phyloP scores from a whole-genome alignment of 495 filamentous ascomycete genomes.

The Xylaria curta region DNA sequence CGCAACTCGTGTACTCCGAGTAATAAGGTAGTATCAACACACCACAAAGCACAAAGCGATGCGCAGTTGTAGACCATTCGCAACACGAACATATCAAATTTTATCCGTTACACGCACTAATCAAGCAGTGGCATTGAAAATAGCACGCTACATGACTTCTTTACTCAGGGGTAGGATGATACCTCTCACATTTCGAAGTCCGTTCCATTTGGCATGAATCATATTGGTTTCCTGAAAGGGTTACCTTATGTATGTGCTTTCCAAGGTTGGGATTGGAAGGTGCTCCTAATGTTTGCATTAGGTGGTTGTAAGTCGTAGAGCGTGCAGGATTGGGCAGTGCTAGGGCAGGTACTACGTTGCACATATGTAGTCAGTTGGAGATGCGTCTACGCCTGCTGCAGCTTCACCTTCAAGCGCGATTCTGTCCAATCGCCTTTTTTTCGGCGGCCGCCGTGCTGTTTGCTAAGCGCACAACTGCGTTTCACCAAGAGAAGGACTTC shows the following conservation, averaged over 20 bases:
- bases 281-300: neutral
- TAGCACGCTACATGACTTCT: neutral
- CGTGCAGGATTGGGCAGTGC: neutral
- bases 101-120: neutral
- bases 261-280: neutral
- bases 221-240: neutral
- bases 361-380: neutral
- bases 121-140: too few relatives aligned
- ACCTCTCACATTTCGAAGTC: neutral
- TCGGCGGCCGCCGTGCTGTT: neutral
- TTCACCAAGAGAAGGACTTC: neutral
- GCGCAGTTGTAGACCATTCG: neutral
- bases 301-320: neutral
- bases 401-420: neutral
- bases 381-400: neutral
- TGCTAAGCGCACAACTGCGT: neutral
- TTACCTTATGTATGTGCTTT: neutral
- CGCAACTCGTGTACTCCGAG: neutral
- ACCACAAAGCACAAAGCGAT: neutral
- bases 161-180: neutral
- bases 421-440: neutral
- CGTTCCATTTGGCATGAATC: neutral
- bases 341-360: slow-evolving; percentile 9
- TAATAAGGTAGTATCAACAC: neutral
- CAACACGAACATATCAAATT: neutral